Base-by-base conservation (phyloP, 2,329 filamentous ascomycete genomes). In the Myriosclerotinia curreyana region DNA sequence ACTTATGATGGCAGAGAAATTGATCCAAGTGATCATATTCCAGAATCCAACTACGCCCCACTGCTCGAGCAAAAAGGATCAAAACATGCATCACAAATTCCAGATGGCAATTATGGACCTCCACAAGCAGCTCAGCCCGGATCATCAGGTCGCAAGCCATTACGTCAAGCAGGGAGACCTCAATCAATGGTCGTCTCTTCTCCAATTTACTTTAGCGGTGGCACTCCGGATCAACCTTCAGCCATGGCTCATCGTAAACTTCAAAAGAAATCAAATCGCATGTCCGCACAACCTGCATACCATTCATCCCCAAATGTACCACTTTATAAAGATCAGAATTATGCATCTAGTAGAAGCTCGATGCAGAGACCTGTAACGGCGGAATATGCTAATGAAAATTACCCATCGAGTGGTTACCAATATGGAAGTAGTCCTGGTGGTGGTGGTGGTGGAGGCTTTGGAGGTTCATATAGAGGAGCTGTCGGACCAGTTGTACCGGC, bases 11-110 rank as follows among this genome's bases (percentile, higher is more conserved):
- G 90, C 8, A 82, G 88, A 63, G 88, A 92, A 71, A 83, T 94
- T 63, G 90, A 94, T 72, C 90, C 90, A 0, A 91, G 89, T 0
- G 90, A 94, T 74, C 90, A 93, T 72, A 80, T 93, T 17, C 90
- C 90, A 0, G 84, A 91, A 73, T 72, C 71, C 3, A 74, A 74
- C 60, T 75, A 73, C 64, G 73, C 73, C 5, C 72, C 73, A 22
- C 67, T 75, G 1, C 69, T 70, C 7, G 71, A 74, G 59, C 81
- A 82, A 28, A 88, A 87, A 72, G 78, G 77, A n/a, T 69, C 72
- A 9, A 75, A 76, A 53, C 77, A 79, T 51, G 76, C 78, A 31
- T 75, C 76, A 5, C 68, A 73, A 22, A 66, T 68, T 38, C 71
- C 76, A 25, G 65, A 72, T 65, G 65, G 73, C 54, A 66, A 71